Evolutionary conservation across 2,329 filamentous ascomycete species (phyloP).

Genomic region (Metarhizium rileyi): DNA sequence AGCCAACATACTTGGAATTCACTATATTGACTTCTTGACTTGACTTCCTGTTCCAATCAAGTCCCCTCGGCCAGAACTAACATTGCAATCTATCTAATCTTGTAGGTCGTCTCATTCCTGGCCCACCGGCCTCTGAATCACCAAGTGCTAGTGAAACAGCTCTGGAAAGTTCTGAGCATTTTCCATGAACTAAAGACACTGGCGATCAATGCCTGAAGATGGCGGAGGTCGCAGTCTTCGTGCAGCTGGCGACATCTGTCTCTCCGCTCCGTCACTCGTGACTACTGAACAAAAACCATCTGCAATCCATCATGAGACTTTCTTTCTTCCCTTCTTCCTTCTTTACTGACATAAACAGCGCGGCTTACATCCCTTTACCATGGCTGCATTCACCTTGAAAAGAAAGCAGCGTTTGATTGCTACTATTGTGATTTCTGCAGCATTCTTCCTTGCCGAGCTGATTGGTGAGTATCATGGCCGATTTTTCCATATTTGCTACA

Average conservation of each 20-base stretch:
- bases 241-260: not conserved
- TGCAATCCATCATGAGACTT: no score
- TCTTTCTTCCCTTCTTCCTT: not conserved
- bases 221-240: not conserved
- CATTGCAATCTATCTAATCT: not conserved
- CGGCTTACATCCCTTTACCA: not conserved
- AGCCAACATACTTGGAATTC: not conserved
- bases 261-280: not conserved
- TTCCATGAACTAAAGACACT: not conserved
- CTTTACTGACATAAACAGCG: not conserved
- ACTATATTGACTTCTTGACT: not conserved
- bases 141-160: not conserved
- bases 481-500: not conserved
- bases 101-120: not conserved
- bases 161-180: not conserved
- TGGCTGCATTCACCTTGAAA: slow-evolving; percentile 14
- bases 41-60: not conserved
- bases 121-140: not conserved
- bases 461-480: slow-evolving; percentile 24
- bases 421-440: slow-evolving; percentile 38
- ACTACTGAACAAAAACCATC: not conserved
- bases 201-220: not conserved
- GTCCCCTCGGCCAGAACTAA: not conserved
- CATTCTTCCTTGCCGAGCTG: slow-evolving; percentile 44
- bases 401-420: slow-evolving; percentile 35